These are phyloP conservation scores for Logfia minima DNA, from an alignment of 129 eudicot genomes.

Conservation along the genomic window DNA sequence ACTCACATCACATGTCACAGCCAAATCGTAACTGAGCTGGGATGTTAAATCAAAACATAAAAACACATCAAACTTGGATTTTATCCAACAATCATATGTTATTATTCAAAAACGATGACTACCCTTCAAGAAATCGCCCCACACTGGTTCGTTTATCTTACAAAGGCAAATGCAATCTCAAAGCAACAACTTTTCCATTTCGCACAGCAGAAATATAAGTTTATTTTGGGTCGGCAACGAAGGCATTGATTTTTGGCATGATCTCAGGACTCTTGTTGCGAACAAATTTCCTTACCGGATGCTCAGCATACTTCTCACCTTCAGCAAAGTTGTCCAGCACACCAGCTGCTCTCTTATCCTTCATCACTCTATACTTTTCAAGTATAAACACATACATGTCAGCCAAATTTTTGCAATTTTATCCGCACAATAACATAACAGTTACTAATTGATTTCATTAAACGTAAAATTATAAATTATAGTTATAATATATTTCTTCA, in stretches of 20 bases:
- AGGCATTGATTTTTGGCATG: slow-evolving; percentile 75
- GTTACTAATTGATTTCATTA: not conserved
- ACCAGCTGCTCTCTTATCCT: slow-evolving; percentile 89
- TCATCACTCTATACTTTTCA: slow-evolving; percentile 52
- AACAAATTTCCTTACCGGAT: slow-evolving; percentile 74
- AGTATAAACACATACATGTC: not conserved
- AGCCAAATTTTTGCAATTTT: not conserved
- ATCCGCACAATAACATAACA: too few species aligned
- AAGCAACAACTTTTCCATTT: slow-evolving; percentile 11
- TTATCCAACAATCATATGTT: not conserved
- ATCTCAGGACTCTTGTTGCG: slow-evolving; percentile 71
- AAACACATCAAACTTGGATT: slow-evolving; percentile 2
- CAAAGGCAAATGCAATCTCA: slow-evolving; percentile 18
- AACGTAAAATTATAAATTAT: too few species aligned
- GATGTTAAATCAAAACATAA: not conserved
- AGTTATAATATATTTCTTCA: not conserved
- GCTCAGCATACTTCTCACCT: slow-evolving; percentile 80
- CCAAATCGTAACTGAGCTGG: not conserved
- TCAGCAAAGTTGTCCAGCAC: slow-evolving; percentile 76
- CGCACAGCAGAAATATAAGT: not conserved
- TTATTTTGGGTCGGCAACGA: slow-evolving; percentile 69
- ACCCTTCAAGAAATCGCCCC: slow-evolving; percentile 9
- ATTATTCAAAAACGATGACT: slow-evolving; percentile 16
- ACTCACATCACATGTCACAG: not conserved
- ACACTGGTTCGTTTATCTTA: slow-evolving; percentile 10